Conservation (phyloP, 768 basidiomycete genomes). For the Agaricus sinodeliciosus region DNA sequence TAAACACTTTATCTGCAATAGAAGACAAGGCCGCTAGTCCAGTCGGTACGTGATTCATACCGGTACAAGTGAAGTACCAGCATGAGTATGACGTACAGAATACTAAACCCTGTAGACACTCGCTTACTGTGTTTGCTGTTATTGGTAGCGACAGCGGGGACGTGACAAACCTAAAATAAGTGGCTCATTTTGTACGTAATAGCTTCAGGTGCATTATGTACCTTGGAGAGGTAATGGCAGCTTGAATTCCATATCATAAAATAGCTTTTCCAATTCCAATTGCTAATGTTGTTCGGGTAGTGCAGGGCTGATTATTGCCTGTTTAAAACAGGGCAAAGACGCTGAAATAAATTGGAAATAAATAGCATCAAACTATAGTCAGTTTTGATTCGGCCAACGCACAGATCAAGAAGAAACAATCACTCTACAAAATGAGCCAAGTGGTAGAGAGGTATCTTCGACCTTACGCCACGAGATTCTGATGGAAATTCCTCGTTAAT, state of each 20-base stretch:
- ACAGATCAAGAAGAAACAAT: slow-evolving; percentile 15
- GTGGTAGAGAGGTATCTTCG: not conserved
- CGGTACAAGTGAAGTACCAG: not conserved
- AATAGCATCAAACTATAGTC: slow-evolving; percentile 2
- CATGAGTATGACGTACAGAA: not conserved
- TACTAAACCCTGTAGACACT: not conserved
- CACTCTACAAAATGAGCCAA: slow-evolving; percentile 10
- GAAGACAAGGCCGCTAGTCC: not conserved
- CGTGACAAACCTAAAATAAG: not conserved
- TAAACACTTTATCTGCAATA: not conserved
- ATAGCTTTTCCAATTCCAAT: not conserved
- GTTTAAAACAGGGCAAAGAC: slow-evolving; percentile 11
- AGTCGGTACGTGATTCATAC: not conserved
- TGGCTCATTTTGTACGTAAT: not conserved
- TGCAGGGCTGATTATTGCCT: not conserved
- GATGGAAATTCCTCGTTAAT: not conserved
- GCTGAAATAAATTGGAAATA: slow-evolving; percentile 12
- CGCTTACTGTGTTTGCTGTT: not conserved
- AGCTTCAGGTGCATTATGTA: not conserved
- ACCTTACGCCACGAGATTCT: slow-evolving; percentile 4
- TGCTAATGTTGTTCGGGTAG: not conserved
- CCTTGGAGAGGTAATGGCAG: slow-evolving; percentile 1
- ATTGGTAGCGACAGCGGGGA: not conserved
- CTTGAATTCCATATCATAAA: not conserved
- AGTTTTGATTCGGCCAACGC: not conserved